Percentiles rank a stretch among this genome's conserved stretches.
Evolutionary conservation across 192 early-diverging fungal species (phyloP).

Genomic region (Podila horticola): DNA sequence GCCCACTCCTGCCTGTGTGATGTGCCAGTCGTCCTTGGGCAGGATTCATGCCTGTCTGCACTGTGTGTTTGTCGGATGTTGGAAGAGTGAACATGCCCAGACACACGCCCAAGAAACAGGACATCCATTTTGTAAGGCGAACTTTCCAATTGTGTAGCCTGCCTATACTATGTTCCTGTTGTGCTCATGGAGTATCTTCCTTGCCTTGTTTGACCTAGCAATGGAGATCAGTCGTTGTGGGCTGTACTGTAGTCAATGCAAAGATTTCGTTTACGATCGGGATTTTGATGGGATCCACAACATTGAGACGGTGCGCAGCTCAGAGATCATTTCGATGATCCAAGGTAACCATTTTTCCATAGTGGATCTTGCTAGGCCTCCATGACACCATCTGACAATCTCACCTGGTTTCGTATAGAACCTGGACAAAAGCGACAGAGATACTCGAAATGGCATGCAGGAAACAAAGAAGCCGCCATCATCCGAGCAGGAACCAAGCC

Average conservation of each 20-base stretch:
- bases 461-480: constrained; percentile 58
- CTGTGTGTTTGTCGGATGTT: constrained; percentile 86
- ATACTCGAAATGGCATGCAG: constrained; percentile 68
- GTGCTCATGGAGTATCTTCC: no score
- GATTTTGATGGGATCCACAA: constrained; percentile 66
- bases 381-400: no score
- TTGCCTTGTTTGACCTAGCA: constrained; percentile 53
- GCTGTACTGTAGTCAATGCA: constrained; percentile 80
- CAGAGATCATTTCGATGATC: constrained; percentile 40
- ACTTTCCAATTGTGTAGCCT: background rate
- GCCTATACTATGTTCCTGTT: no score
- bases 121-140: constrained; percentile 64
- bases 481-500: constrained; percentile 61
- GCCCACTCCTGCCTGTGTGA: constrained; percentile 65
- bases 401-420: constrained; percentile 25
- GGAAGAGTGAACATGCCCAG: constrained; percentile 66
- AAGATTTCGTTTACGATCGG: constrained; percentile 87
- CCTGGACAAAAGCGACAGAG: constrained; percentile 57
- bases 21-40: constrained; percentile 65
- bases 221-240: constrained; percentile 77
- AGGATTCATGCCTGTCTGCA: constrained; percentile 86
- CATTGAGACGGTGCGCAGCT: constrained; percentile 26
- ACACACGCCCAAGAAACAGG: constrained; percentile 59
- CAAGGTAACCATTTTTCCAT: constrained; percentile 12
- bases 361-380: no score